A percentile compares a stretch with the other conserved stretches of the same genome.
Conservation (phyloP, 2,329 filamentous ascomycete species). For the Diplodia scrobiculata region DNA sequence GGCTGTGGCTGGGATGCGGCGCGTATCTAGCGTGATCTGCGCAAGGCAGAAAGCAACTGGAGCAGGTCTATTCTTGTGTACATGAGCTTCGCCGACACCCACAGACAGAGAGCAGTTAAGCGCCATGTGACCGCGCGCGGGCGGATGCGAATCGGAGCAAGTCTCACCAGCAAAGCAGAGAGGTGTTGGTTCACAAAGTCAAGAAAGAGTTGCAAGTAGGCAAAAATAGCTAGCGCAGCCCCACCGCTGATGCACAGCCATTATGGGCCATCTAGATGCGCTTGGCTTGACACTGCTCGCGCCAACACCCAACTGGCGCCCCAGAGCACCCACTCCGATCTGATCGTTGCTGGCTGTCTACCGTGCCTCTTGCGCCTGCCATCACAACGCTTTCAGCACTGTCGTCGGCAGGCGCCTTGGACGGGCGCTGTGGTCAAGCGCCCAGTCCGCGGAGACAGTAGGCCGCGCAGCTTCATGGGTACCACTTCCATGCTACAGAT, state of each 20-base stretch:
- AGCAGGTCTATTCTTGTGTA: conserved; percentile 21
- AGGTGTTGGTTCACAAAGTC: not conserved
- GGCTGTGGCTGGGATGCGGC: conserved; percentile 1
- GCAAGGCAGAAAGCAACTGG: conserved; percentile 12
- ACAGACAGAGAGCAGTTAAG: not conserved
- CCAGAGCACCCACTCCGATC: not conserved
- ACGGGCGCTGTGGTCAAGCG: no score
- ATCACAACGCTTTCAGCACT: not conserved
- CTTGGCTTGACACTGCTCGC: conserved; percentile 12
- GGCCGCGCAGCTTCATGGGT: not conserved
- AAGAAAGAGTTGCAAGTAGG: not conserved
- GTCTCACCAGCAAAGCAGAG: not conserved
- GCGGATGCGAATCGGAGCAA: not conserved
- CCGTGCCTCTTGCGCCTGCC: not conserved
- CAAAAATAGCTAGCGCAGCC: conserved; percentile 23
- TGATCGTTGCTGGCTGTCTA: not conserved
- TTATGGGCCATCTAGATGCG: not conserved
- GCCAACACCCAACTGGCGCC: conserved; percentile 13
- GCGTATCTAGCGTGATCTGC: conserved; percentile 9
- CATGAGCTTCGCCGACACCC: not conserved
- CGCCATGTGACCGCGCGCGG: not conserved
- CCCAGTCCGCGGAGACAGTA: not conserved
- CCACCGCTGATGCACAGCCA: conserved; percentile 5
- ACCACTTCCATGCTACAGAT: conserved; percentile 5
- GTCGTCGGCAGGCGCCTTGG: not conserved